Conservation (phyloP, 2,329 filamentous ascomycete genomes). For the Biscogniauxia mediterranea region DNA sequence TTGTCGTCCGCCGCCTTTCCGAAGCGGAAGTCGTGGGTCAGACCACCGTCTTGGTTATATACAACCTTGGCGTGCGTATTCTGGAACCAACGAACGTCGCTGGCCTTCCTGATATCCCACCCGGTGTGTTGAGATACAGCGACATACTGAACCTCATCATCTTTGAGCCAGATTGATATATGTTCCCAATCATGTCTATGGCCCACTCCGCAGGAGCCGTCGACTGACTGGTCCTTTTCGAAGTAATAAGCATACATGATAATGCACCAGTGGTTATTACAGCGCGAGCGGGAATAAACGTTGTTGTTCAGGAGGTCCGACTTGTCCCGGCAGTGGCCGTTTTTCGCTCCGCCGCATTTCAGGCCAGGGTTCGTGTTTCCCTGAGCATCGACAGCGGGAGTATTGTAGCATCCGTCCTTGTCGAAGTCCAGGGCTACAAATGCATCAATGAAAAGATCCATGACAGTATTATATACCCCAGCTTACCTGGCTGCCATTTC, state of each 20-base stretch:
- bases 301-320: conserved; percentile 33
- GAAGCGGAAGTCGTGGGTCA: conserved; percentile 20
- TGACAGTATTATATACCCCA: not conserved
- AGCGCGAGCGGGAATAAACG: conserved; percentile 38
- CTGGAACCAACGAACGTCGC: too few relatives aligned
- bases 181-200: too few relatives aligned
- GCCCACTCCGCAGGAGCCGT: conserved; percentile 3
- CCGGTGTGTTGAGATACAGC: too few relatives aligned
- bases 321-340: conserved; percentile 1
- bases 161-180: too few relatives aligned
- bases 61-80: conserved; percentile 14
- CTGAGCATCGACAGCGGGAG: conserved; percentile 28
- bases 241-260: conserved; percentile 43
- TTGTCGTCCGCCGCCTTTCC: conserved; percentile 14
- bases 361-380: conserved; percentile 27
- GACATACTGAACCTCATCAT: too few relatives aligned
- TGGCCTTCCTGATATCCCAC: too few relatives aligned
- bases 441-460: not conserved
- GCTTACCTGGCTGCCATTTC: conserved; percentile 24
- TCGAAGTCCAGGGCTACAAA: conserved; percentile 26
- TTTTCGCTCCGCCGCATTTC: conserved; percentile 3
- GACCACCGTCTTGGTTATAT: conserved; percentile 21
- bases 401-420: conserved; percentile 33
- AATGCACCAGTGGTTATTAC: conserved; percentile 41
- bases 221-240: conserved; percentile 35